A percentile compares a stretch with the other conserved stretches of the same genome.
phyloP scores from a whole-genome alignment of 306 rosid genomes.

The Prinsepia uniflora region DNA sequence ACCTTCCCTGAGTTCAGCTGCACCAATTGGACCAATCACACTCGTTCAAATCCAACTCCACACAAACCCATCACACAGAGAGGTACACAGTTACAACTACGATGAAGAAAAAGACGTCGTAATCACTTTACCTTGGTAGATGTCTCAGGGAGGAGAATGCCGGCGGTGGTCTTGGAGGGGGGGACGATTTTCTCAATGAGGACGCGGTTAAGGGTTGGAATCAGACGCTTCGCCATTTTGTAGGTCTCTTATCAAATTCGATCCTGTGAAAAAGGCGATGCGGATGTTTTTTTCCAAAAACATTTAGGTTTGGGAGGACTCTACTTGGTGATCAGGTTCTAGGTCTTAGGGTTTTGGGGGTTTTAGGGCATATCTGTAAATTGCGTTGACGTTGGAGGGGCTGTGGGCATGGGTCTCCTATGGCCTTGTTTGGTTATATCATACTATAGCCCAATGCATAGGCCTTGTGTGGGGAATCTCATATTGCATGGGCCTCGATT shows the following conservation, averaged over 20 bases:
- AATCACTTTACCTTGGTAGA: conserved; percentile 54
- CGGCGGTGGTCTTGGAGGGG: conserved; percentile 73
- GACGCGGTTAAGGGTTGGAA: conserved; percentile 73
- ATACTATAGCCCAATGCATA: not conserved
- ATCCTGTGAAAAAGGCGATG: not conserved
- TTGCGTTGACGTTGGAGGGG: not conserved
- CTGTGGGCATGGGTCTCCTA: not conserved
- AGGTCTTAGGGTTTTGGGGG: conserved; percentile 40
- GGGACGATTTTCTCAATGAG: conserved; percentile 77
- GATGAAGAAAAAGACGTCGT: not conserved
- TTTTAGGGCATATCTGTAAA: conserved; percentile 16
- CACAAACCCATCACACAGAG: not conserved
- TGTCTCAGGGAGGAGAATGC: conserved; percentile 81
- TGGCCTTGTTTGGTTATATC: not conserved
- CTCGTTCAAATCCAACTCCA: not conserved
- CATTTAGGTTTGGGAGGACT: not conserved
- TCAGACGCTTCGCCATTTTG: conserved; percentile 78
- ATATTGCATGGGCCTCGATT: too few relatives aligned
- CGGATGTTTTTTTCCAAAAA: conserved; percentile 20
- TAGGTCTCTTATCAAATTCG: not conserved
- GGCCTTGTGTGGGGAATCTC: too few relatives aligned
- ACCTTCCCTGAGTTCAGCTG: conserved; percentile 89
- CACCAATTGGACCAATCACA: not conserved
- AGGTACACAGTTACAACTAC: not conserved
- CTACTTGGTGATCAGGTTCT: conserved; percentile 17